Conservation (phyloP, 805 yeast genomes). For the Myxozyma neglecta region DNA sequence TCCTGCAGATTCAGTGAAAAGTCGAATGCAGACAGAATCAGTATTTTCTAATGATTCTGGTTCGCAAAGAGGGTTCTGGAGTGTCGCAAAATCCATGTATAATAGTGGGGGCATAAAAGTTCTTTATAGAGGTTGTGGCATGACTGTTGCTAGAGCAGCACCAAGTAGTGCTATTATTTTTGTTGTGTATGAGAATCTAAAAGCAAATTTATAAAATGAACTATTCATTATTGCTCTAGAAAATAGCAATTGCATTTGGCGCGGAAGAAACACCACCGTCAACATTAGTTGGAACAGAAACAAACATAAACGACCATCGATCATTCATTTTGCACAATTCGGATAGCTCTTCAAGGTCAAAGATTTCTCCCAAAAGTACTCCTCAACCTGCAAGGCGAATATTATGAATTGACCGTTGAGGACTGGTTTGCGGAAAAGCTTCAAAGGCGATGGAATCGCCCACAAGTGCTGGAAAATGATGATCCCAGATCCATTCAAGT, state of each 20-base stretch:
- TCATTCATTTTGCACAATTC: constrained; percentile 32
- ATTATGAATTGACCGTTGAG: constrained; percentile 32
- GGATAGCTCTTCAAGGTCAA: constrained; percentile 37
- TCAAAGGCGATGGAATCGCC: constrained; percentile 36
- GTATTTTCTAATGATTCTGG: constrained; percentile 36
- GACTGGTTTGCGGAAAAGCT: constrained; percentile 25
- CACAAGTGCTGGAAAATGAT: constrained; percentile 36
- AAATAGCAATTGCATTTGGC: constrained; percentile 42
- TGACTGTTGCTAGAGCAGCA: constrained; percentile 75
- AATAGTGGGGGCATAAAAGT: constrained; percentile 62
- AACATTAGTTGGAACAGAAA: constrained; percentile 38
- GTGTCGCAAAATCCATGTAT: constrained; percentile 47
- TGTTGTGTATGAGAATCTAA: constrained; percentile 61
- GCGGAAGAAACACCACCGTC: constrained; percentile 40
- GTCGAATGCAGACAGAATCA: constrained; percentile 71
- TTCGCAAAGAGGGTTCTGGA: constrained; percentile 38
- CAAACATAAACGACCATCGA: constrained; percentile 37
- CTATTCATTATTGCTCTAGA: neutral
- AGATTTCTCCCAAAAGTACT: constrained; percentile 39
- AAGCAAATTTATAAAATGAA: constrained; percentile 32
- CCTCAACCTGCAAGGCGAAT: constrained; percentile 39
- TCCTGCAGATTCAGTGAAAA: constrained; percentile 90
- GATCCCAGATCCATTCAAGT: constrained; percentile 35
- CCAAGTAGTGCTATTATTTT: constrained; percentile 91
- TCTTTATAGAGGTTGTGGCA: constrained; percentile 81